phyloP scores from a whole-genome alignment of 2,329 filamentous ascomycete species.

The Aureobasidium sp. region DNA sequence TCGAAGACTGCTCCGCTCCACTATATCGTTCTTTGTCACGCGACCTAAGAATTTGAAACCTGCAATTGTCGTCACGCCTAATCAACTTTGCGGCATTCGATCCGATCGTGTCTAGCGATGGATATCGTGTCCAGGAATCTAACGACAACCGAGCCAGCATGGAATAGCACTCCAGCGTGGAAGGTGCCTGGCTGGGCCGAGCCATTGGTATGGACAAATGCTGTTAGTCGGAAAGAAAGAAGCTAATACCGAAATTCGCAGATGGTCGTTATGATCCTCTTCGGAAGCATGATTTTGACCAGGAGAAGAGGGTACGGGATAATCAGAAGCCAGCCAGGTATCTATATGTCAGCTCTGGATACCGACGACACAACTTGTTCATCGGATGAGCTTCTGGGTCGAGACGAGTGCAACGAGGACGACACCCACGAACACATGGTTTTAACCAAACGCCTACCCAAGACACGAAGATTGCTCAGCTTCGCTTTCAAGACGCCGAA shows the following conservation, averaged over 20 bases:
- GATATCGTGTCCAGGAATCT: not conserved
- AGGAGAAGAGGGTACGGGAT: constrained; percentile 38
- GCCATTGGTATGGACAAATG: constrained; percentile 25
- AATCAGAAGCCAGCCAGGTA: constrained; percentile 24
- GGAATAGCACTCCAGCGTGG: constrained; percentile 35
- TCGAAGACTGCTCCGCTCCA: not conserved
- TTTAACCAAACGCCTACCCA: constrained; percentile 36
- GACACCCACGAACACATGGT: constrained; percentile 28
- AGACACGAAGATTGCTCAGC: constrained; percentile 46
- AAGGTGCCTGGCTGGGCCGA: constrained; percentile 36
- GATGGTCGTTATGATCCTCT: constrained; percentile 45
- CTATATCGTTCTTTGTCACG: not conserved
- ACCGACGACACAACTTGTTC: constrained; percentile 27
- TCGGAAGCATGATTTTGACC: constrained; percentile 42
- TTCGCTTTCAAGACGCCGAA: constrained; percentile 47
- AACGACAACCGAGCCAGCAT: constrained; percentile 23
- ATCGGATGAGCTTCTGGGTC: constrained; percentile 33
- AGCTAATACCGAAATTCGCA: constrained; percentile 18
- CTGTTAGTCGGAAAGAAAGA: not conserved
- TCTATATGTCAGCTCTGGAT: constrained; percentile 29
- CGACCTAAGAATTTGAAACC: not conserved
- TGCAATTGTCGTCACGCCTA: not conserved
- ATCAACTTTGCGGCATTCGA: too few relatives aligned
- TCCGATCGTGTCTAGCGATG: not conserved
- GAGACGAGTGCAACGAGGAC: constrained; percentile 30